Percentiles rank a stretch among this genome's conserved stretches.
These are phyloP conservation scores for Wickerhamomyces chaumierensis DNA, from an alignment of 805 yeast genomes.

Conservation along the genomic window DNA sequence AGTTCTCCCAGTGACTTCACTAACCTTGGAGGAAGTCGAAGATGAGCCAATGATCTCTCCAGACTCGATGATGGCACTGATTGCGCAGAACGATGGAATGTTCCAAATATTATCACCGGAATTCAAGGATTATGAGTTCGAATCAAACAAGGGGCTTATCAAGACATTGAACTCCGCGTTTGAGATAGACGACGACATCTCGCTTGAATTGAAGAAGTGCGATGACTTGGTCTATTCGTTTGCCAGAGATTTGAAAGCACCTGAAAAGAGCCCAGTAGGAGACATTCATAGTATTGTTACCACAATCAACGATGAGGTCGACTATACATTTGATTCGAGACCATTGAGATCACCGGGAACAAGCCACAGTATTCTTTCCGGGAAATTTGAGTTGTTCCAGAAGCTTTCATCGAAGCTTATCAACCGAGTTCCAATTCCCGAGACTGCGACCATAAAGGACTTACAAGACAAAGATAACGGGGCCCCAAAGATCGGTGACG, in stretches of 20 bases:
- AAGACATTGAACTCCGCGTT: constrained; percentile 10
- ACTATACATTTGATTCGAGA: no score
- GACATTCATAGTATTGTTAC: neutral
- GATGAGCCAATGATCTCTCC: neutral
- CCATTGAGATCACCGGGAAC: neutral
- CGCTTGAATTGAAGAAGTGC: constrained; percentile 4
- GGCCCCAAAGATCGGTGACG: no score
- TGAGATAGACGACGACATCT: constrained; percentile 10
- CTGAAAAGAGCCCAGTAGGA: neutral
- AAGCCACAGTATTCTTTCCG: neutral
- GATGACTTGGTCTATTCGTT: constrained; percentile 1
- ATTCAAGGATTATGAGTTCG: neutral
- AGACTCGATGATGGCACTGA: neutral
- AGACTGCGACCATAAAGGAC: no score
- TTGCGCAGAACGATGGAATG: constrained; percentile 1
- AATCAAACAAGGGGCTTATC: constrained; percentile 9
- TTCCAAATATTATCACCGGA: no score
- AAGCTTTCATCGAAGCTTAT: neutral
- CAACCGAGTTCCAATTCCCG: neutral
- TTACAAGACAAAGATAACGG: no score
- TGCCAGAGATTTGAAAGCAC: neutral
- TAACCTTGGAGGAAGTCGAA: neutral
- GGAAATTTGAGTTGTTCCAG: neutral
- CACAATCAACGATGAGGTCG: no score
- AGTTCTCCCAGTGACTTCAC: neutral